These are phyloP conservation scores for Chlorella sp. DNA, from an alignment of 139 green algal genomes.

Conservation along the genomic window DNA sequence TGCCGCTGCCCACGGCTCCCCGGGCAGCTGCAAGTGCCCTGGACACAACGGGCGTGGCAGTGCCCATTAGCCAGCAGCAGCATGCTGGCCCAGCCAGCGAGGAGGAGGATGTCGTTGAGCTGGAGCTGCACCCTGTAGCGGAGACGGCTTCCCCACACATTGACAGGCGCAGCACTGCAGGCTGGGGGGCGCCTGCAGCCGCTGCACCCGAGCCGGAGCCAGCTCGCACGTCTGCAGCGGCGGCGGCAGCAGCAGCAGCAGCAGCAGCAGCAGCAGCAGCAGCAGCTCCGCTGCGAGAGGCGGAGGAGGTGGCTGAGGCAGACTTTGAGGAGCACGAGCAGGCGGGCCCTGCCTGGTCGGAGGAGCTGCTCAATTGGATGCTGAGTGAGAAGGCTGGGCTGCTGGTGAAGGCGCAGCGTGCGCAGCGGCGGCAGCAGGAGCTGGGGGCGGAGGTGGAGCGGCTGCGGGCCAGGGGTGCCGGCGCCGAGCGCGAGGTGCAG, in stretches of 20 bases:
- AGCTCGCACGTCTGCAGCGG: too few species aligned
- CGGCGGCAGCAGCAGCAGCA: too few species aligned
- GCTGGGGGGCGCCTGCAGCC: background rate
- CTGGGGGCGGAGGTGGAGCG: slow-evolving; percentile 8
- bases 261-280: background rate
- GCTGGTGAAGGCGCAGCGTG: slow-evolving; percentile 27
- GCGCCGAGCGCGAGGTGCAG: background rate
- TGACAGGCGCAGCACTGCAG: background rate
- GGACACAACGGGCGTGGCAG: too few species aligned
- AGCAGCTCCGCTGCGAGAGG: background rate
- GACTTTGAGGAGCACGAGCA: background rate
- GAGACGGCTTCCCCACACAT: background rate
- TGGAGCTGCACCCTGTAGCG: background rate
- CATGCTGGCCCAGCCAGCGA: background rate
- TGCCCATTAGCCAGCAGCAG: background rate
- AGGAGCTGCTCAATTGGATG: slow-evolving; percentile 38
- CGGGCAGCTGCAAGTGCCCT: background rate
- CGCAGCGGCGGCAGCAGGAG: background rate
- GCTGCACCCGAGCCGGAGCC: background rate
- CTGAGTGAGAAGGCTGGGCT: slow-evolving; percentile 28
- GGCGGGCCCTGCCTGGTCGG: slow-evolving; percentile 21
- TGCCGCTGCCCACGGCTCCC: background rate
- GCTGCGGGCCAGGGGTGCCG: background rate
- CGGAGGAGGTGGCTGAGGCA: background rate
- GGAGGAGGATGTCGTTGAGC: too few species aligned